phyloP scores from a whole-genome alignment of 176 grass and related monocot species.

The Oryza longistaminata region DNA sequence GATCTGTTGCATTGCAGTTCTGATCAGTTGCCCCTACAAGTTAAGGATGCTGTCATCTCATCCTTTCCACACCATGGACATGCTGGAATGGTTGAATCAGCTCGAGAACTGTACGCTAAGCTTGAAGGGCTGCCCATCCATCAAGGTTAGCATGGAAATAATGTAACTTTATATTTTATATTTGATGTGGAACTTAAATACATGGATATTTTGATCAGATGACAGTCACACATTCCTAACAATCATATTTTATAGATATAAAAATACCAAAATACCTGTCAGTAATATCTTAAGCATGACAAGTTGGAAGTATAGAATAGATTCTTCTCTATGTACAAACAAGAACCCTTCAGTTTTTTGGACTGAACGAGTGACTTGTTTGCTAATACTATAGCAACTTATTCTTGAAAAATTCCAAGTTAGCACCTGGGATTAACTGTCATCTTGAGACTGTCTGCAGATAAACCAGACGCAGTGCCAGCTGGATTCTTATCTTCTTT shows the following conservation, averaged over 20 bases:
- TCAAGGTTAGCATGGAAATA: constrained; percentile 40
- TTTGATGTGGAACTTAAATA: background rate
- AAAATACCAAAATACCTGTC: background rate
- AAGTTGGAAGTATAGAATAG: background rate
- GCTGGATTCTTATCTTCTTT: constrained; percentile 83
- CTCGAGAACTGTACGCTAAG: constrained; percentile 70
- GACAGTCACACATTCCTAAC: background rate
- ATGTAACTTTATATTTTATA: background rate
- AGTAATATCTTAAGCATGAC: background rate
- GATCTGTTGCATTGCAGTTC: constrained; percentile 60
- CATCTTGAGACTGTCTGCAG: constrained; percentile 40
- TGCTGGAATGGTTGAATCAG: constrained; percentile 90
- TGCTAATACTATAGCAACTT: background rate
- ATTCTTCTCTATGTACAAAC: background rate
- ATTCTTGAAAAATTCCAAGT: background rate
- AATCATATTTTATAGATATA: background rate
- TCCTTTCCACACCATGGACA: constrained; percentile 90
- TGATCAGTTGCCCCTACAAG: constrained; percentile 51
- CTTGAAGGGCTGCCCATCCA: constrained; percentile 71
- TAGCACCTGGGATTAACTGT: constrained; percentile 25
- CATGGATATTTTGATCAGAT: background rate
- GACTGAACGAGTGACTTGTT: background rate
- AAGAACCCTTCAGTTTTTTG: background rate
- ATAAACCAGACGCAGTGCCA: constrained; percentile 43
- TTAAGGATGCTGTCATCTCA: constrained; percentile 63